Conservation (phyloP, 805 yeast genomes). For the Scheffersomyces ergatensis region DNA sequence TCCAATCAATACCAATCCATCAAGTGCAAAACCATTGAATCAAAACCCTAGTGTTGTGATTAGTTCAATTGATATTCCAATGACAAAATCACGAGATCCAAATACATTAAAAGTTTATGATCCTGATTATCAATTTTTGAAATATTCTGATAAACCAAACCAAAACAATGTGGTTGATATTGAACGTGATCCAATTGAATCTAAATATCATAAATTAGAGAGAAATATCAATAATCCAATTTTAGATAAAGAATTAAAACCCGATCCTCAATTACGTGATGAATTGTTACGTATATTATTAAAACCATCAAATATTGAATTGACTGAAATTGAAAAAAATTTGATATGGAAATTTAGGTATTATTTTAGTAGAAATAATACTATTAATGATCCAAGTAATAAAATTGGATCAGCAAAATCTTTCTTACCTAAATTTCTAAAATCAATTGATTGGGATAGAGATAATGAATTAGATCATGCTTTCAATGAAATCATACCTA, state of each 20-base stretch:
- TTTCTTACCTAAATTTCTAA: constrained; percentile 72
- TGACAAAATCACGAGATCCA: neutral
- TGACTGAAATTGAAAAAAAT: constrained; percentile 65
- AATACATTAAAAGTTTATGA: constrained; percentile 38
- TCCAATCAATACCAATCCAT: neutral
- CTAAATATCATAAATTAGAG: constrained; percentile 79
- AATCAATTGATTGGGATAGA: constrained; percentile 86
- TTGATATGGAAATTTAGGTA: constrained; percentile 89
- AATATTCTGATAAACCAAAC: neutral
- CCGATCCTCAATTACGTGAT: constrained; percentile 78
- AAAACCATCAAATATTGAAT: constrained; percentile 80
- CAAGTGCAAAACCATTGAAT: constrained; percentile 1
- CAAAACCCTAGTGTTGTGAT: constrained; percentile 32
- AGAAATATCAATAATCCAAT: constrained; percentile 72
- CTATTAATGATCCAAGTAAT: constrained; percentile 43
- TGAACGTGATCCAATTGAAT: constrained; percentile 73
- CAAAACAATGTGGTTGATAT: constrained; percentile 3
- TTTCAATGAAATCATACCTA: constrained; percentile 60
- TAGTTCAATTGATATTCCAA: constrained; percentile 31
- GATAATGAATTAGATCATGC: constrained; percentile 78
- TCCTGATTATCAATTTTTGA: constrained; percentile 31
- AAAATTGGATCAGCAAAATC: constrained; percentile 22
- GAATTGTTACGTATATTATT: constrained; percentile 65
- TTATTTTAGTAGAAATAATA: constrained; percentile 46
- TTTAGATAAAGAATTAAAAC: constrained; percentile 81